Percentiles rank a stretch among this genome's conserved stretches.
Evolutionary conservation across 2,329 filamentous ascomycete genomes (phyloP).

Genomic region (Trichoderma citrinoviride): DNA sequence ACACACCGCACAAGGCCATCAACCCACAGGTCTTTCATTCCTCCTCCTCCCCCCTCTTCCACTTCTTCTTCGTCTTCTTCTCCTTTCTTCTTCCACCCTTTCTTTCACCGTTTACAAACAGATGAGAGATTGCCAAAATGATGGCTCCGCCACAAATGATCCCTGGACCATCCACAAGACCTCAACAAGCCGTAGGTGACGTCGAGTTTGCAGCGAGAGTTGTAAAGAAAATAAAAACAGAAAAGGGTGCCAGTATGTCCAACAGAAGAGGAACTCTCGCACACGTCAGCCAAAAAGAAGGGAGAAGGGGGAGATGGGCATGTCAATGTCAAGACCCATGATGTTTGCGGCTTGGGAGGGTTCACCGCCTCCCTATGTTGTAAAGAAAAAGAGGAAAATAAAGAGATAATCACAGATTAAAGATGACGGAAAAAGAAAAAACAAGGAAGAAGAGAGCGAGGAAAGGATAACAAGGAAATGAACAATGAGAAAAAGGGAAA

Average conservation of each 20-base stretch:
- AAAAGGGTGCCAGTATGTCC: constrained; percentile 15
- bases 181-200: neutral
- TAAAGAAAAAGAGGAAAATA: neutral
- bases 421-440: constrained; percentile 14
- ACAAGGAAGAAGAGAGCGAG: constrained; percentile 4
- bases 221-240: neutral
- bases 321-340: neutral
- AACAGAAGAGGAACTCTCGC: constrained; percentile 9
- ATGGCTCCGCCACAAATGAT: neutral
- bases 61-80: neutral
- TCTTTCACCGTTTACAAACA: neutral
- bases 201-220: neutral
- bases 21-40: constrained; percentile 2
- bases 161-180: neutral
- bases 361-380: constrained; percentile 5
- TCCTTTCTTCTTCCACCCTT: neutral
- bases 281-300: neutral
- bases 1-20: neutral
- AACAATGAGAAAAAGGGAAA: neutral
- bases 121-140: neutral
- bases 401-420: constrained; percentile 17
- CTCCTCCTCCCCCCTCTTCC: neutral
- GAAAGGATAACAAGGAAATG: neutral
- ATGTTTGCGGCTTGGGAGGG: constrained; percentile 11
- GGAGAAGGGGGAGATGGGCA: neutral